Evolutionary conservation across 495 filamentous ascomycete genomes (phyloP).

Genomic region (Neurospora tetraspora): DNA sequence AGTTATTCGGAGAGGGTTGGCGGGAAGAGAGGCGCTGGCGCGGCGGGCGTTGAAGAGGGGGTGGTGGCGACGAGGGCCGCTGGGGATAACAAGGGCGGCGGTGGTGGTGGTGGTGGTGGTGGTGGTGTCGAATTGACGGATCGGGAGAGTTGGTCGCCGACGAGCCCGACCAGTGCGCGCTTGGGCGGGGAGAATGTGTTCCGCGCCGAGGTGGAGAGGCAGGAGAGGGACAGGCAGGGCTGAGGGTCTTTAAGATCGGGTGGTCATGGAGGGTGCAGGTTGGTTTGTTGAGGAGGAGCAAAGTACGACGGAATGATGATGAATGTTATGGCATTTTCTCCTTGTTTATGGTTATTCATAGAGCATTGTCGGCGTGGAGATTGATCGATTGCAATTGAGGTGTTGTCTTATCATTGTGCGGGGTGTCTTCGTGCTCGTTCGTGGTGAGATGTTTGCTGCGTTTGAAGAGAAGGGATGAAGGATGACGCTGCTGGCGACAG

Average conservation of each 20-base stretch:
- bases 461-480: not conserved
- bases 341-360: not conserved
- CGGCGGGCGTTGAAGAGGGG: not conserved
- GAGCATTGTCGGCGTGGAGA: not conserved
- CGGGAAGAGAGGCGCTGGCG: not conserved
- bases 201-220: slow-evolving; percentile 24
- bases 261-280: not conserved
- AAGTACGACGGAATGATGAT: not conserved
- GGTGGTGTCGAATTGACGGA: slow-evolving; percentile 20
- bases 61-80: not conserved
- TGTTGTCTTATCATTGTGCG: not conserved
- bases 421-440: not conserved
- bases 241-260: not conserved
- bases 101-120: slow-evolving; percentile 4
- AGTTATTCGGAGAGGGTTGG: slow-evolving; percentile 13
- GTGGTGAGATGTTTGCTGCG: not conserved
- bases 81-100: slow-evolving; percentile 7
- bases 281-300: not conserved
- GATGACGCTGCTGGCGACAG: not conserved
- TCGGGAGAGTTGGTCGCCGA: slow-evolving; percentile 25
- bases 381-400: not conserved
- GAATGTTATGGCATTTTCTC: not conserved
- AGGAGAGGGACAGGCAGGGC: slow-evolving; percentile 14
- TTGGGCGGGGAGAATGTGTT: slow-evolving; percentile 20
- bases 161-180: not conserved